Evolutionary conservation across 345 rosid genomes (phyloP), one percentile per base, ranked within the genome.

Genomic region (Aquilaria sinensis): DNA sequence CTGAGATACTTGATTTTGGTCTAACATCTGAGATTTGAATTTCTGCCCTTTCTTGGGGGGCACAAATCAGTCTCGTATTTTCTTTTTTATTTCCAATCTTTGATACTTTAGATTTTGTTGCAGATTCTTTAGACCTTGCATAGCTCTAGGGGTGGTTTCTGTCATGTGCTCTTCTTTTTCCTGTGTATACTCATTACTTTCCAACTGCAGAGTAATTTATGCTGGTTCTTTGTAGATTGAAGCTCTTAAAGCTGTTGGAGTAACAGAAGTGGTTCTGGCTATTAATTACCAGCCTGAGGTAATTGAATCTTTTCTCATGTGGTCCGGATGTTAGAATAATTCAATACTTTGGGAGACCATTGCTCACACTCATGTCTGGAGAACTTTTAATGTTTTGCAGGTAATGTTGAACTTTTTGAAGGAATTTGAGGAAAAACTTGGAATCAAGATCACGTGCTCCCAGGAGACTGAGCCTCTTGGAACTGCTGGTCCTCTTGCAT

Each of bases 391-490:
- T 16, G 9, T 31, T 51, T 43, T 65, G 67, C 79, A 88, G 92
- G 79, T 86, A 58, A 86, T 86, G 92, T 51, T 85, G 70, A 82
- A 79, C 69, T 88, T 88, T 72, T 68, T 89, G 78, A 86, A 84
- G 72, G 87, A 81, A 47, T 86, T 80, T 75, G 90, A 89, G 81
- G 62, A 81, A 41, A 86, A 89, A 72, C 80, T 89, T 47, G 90
- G 76, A 29, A 89, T 89, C 60, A 86, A 71, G 75, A 89, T 89
- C 72, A 80, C 81, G 7, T 89, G 86, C 80, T 89, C 92, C 9
- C 92, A 84, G 58, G 96, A 89, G 80, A 82, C 96, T 8, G 96
- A 89, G 70, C 90, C 96, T 32, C 92, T 85, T 30, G 92, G 96
- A 60, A 88, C 96, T 31, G 92, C 92, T 63, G 96, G 90, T 62